phyloP scores from a whole-genome alignment of 805 yeast genomes.

The Candida peoriensis region DNA sequence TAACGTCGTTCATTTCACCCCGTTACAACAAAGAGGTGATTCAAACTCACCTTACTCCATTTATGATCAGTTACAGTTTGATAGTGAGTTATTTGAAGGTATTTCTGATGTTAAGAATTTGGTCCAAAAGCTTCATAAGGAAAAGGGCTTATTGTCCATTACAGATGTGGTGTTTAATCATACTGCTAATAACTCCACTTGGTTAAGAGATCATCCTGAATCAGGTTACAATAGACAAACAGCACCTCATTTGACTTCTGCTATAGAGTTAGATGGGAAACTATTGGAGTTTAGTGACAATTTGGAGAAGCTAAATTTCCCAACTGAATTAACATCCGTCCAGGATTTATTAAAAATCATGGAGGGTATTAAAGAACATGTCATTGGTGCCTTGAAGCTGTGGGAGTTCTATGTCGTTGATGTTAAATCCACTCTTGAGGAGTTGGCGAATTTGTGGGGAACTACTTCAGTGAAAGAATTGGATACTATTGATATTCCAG shows the following conservation, averaged over 20 bases:
- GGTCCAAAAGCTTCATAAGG: constrained; percentile 42
- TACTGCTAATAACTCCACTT: constrained; percentile 83
- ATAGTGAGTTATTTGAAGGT: constrained; percentile 54
- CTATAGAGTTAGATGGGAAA: constrained; percentile 76
- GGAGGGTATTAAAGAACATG: constrained; percentile 66
- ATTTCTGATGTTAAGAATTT: constrained; percentile 49
- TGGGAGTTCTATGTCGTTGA: constrained; percentile 89
- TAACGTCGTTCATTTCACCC: constrained; percentile 96
- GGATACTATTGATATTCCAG: constrained; percentile 40
- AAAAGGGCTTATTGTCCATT: constrained; percentile 64
- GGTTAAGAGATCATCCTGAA: constrained; percentile 87
- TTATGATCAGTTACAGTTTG: constrained; percentile 77
- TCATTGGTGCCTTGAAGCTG: constrained; percentile 56
- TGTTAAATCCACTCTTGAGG: constrained; percentile 36
- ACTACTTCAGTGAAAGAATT: constrained; percentile 7
- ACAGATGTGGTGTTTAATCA: constrained; percentile 95
- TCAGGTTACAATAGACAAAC: constrained; percentile 82
- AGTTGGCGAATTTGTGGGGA: constrained; percentile 35
- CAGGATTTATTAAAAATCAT: constrained; percentile 57
- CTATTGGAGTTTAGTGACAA: constrained; percentile 59
- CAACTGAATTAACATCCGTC: constrained; percentile 44
- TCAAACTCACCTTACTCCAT: constrained; percentile 93
- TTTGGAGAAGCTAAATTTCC: constrained; percentile 54
- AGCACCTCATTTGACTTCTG: constrained; percentile 84
- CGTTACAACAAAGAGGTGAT: constrained; percentile 83